A percentile compares a stretch with the other conserved stretches of the same genome.
These are phyloP conservation scores for Monilinia polystroma DNA, from an alignment of 2,329 filamentous ascomycete genomes.

Conservation along the genomic window DNA sequence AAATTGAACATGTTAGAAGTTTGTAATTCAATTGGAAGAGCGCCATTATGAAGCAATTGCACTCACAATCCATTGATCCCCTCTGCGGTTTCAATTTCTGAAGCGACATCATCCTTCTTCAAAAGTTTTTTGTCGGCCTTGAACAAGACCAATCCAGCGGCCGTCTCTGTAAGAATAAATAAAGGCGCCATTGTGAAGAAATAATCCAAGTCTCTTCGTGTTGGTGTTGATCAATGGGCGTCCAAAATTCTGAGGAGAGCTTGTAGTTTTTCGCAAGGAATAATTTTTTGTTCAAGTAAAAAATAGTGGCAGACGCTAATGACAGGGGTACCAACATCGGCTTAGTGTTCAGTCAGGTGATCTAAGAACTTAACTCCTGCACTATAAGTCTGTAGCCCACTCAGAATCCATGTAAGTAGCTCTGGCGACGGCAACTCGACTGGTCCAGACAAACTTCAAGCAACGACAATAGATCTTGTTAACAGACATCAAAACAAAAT, in stretches of 20 bases:
- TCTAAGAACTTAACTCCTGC: neutral
- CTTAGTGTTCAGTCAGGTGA: conserved; percentile 26
- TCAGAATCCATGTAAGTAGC: conserved; percentile 18
- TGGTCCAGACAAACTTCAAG: conserved; percentile 22
- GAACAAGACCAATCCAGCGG: conserved; percentile 86
- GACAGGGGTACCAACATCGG: conserved; percentile 9
- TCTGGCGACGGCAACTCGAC: conserved; percentile 22
- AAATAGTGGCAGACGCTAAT: conserved; percentile 30
- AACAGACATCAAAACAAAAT: conserved; percentile 49
- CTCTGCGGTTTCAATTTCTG: conserved; percentile 76
- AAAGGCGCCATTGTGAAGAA: conserved; percentile 66
- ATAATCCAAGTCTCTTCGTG: conserved; percentile 23
- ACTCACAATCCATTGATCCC: conserved; percentile 83
- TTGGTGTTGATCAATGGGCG: conserved; percentile 23
- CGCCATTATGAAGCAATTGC: conserved; percentile 29
- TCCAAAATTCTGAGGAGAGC: conserved; percentile 25
- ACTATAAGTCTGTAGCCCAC: neutral
- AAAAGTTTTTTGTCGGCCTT: conserved; percentile 99
- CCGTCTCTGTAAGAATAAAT: conserved; percentile 91
- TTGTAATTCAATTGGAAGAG: conserved; percentile 16
- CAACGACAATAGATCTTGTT: conserved; percentile 24
- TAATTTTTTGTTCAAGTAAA: conserved; percentile 26
- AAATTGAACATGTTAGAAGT: conserved; percentile 29
- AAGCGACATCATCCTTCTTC: conserved; percentile 76
- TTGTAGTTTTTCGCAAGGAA: conserved; percentile 31